A percentile compares a stretch with the other conserved stretches of the same genome.
Evolutionary conservation across 345 rosid genomes (phyloP).

Genomic region (Eucalyptus rudis): DNA sequence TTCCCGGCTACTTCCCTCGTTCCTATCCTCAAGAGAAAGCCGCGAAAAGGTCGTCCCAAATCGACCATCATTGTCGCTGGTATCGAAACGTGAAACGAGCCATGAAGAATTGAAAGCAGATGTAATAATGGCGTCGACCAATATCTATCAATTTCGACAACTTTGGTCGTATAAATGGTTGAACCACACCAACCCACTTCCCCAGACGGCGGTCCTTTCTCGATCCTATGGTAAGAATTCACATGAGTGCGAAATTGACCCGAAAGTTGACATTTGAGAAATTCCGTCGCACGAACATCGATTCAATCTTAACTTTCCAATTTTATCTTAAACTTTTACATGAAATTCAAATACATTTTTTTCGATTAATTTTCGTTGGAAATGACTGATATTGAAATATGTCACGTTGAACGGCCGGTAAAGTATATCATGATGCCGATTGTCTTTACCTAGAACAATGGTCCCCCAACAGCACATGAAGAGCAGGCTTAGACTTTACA

Average conservation of each 20-base stretch:
- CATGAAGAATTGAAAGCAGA: not conserved
- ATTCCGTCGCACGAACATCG: accelerated
- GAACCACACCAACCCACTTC: not conserved
- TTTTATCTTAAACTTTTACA: too few species aligned
- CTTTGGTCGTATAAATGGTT: not conserved
- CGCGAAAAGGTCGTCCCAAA: not conserved
- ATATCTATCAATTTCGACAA: not conserved
- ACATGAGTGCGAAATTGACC: not conserved
- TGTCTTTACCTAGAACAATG: not conserved
- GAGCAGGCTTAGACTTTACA: not conserved
- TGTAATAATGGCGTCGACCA: not conserved
- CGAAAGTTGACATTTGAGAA: not conserved
- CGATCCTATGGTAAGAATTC: not conserved
- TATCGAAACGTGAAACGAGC: not conserved
- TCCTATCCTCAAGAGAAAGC: not conserved
- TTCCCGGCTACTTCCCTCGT: not conserved
- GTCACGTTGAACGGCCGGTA: not conserved
- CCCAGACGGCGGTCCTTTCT: not conserved
- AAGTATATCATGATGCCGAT: not conserved
- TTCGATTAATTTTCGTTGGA: too few species aligned
- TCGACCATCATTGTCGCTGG: not conserved
- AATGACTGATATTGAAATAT: too few species aligned
- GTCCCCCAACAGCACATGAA: not conserved
- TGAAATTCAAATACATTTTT: too few species aligned
- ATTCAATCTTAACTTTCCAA: not conserved